Percentiles rank a stretch among this genome's conserved stretches.
Evolutionary conservation across 2,329 filamentous ascomycete species (phyloP).

Genomic region (Aspergillus novofumigatus): DNA sequence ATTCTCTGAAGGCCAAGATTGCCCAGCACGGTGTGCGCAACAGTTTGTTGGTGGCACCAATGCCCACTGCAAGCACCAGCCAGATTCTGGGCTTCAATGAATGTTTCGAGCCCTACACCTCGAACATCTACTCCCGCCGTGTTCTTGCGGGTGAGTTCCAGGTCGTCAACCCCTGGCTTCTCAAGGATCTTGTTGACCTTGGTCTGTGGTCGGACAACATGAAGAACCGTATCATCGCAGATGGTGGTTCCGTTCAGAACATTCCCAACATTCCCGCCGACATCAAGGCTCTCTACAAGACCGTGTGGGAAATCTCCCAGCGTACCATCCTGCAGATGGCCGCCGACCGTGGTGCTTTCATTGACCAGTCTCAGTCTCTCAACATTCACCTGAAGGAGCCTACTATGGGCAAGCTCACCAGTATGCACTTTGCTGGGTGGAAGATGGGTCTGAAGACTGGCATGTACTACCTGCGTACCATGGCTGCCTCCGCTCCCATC

Average conservation of each 20-base stretch:
- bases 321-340: constrained; percentile 95
- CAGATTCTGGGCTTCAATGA: constrained; percentile 99
- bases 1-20: constrained; percentile 80
- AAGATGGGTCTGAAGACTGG: constrained; percentile 98
- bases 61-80: constrained; percentile 95
- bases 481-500: constrained; percentile 93
- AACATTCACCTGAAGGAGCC: constrained; percentile 99
- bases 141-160: constrained; percentile 98
- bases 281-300: constrained; percentile 98
- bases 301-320: constrained; percentile 98
- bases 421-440: constrained; percentile 99
- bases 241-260: constrained; percentile 92
- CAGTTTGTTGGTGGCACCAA: constrained; percentile 89
- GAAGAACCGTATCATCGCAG: constrained; percentile 99
- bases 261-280: constrained; percentile 95
- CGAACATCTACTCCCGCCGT: constrained; percentile 98
- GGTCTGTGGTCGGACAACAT: constrained; percentile 98
- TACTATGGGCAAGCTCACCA: constrained; percentile 99
- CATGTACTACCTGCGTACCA: constrained; percentile 99
- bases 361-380: constrained; percentile 97
- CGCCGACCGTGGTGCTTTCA: constrained; percentile 95
- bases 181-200: constrained; percentile 97
- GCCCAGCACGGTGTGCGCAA: constrained; percentile 92
- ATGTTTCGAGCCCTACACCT: constrained; percentile 99
- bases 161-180: constrained; percentile 97